Evolutionary conservation across 441 rosid species (phyloP), one percentile per base, ranked within the genome.

Genomic region (Pelargonium citronellum): DNA sequence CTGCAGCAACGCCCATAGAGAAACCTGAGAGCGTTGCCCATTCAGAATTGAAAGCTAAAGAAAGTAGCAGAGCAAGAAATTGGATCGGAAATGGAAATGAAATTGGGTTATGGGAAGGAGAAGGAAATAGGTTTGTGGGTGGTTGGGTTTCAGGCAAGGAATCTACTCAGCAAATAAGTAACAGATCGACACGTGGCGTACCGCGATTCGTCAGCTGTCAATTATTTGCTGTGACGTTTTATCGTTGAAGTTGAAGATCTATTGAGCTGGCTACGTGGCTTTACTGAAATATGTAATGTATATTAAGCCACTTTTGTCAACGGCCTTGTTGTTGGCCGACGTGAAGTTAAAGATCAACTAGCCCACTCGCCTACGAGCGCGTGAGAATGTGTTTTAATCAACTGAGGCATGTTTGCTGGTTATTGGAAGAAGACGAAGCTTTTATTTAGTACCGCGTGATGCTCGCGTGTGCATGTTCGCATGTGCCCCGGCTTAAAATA

Each of bases 21-120:
- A 55, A 74, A 76, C 53, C 85, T 70, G 24, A 94, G 66, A 2
- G 79, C 92, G 78, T 92, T 92, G 69, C 98, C 97, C 97, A 92
- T 92, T 13, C 24, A 22, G 24, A 22, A 22, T 22, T 68, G 44
- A 20, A 46, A 22, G 66, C 7, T 67, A n/a, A 47, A 47, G 53
- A 47, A 47, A 8, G 53, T n/a, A n/a, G n/a, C n/a, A n/a, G n/a
- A n/a, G n/a, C n/a, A n/a, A n/a, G n/a, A n/a, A n/a, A n/a, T n/a
- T n/a, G n/a, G n/a, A n/a, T n/a, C n/a, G n/a, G n/a, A n/a, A n/a
- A n/a, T 68, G 44, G 19, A 2, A 39, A 15, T 19, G 69, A 46
- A 44, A 44, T 34, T 43, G n/a, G 55, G 12, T 16, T 27, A n/a
- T 5, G 22, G 55, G 22, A 71, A 44, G 69, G 37, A 7, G 43